Conservation (phyloP, 1,139 yeast genomes). For the Blastobotrys petasosporus region DNA sequence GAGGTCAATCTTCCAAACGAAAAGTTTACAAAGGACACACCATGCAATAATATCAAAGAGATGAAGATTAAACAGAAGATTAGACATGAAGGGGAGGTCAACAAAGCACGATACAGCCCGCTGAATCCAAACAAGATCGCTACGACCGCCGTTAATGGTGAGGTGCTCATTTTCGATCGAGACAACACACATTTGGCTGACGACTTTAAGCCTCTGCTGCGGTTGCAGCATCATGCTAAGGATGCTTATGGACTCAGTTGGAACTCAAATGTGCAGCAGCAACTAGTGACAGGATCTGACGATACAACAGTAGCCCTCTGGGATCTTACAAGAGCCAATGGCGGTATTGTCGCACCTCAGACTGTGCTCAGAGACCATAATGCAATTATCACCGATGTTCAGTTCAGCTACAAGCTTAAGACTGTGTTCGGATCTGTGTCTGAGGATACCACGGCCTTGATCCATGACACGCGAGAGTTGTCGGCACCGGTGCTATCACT, state of each 20-base stretch:
- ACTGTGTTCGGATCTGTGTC: constrained; percentile 65
- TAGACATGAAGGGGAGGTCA: constrained; percentile 55
- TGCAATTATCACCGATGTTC: constrained; percentile 36
- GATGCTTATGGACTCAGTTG: constrained; percentile 75
- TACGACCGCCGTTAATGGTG: constrained; percentile 72
- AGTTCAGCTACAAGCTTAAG: constrained; percentile 43
- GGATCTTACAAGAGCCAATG: constrained; percentile 39
- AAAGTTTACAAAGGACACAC: constrained; percentile 18
- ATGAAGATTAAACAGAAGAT: constrained; percentile 38
- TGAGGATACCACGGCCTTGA: constrained; percentile 61
- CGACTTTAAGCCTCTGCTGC: constrained; percentile 21
- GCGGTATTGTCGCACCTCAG: constrained; percentile 18
- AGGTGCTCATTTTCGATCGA: constrained; percentile 58
- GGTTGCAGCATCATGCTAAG: constrained; percentile 51
- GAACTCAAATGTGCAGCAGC: constrained; percentile 35
- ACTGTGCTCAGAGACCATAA: constrained; percentile 25
- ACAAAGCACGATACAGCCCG: constrained; percentile 79
- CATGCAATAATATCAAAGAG: constrained; percentile 34
- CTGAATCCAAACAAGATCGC: constrained; percentile 60
- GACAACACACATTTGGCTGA: constrained; percentile 26
- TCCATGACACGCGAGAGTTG: constrained; percentile 60
- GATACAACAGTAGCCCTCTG: constrained; percentile 67
- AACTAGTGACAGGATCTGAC: constrained; percentile 60
- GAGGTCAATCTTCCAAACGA: constrained; percentile 58
- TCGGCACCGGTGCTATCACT: constrained; percentile 23